Percentiles rank a stretch among this genome's conserved stretches.
Evolutionary conservation across 257 asterid species (phyloP).

Genomic region (Sherardia arvensis): DNA sequence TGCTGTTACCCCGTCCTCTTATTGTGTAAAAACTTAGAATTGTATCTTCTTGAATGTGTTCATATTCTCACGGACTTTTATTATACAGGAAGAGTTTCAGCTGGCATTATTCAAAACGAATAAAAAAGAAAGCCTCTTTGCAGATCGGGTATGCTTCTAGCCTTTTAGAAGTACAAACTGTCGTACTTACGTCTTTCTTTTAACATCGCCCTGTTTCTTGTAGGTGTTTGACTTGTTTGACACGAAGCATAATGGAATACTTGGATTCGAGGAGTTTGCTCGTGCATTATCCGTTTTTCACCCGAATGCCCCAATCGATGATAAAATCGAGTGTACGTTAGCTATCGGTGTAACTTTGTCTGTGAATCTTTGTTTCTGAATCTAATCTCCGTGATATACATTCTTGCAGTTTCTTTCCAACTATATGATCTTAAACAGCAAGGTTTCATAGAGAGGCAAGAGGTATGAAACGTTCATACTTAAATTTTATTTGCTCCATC

Average conservation of each 20-base stretch:
- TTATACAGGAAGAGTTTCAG: conserved; percentile 88
- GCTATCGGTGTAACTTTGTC: neutral
- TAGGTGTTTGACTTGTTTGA: conserved; percentile 97
- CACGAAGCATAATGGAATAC: conserved; percentile 92
- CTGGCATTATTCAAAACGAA: conserved; percentile 93
- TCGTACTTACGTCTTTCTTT: neutral
- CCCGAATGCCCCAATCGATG: conserved; percentile 96
- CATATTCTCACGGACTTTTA: conserved; percentile 11
- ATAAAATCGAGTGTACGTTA: conserved; percentile 81
- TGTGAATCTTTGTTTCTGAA: neutral
- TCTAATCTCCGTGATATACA: neutral
- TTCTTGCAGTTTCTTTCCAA: conserved; percentile 88
- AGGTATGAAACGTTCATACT: conserved; percentile 32
- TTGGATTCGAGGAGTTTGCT: conserved; percentile 97
- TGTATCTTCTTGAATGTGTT: conserved; percentile 5
- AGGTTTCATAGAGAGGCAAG: conserved; percentile 97
- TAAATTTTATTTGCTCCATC: neutral
- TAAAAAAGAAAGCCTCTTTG: conserved; percentile 93
- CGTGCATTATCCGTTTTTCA: conserved; percentile 98
- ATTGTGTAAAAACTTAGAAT: conserved; percentile 2
- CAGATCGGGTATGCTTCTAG: conserved; percentile 67
- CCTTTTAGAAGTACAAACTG: neutral
- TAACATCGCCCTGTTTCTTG: conserved; percentile 9
- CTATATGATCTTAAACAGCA: conserved; percentile 98
- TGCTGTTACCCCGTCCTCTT: neutral